Percentiles rank a stretch among this genome's conserved stretches.
phyloP scores from a whole-genome alignment of 1,284 basidiomycete genomes.

The Cerioporus squamosus region DNA sequence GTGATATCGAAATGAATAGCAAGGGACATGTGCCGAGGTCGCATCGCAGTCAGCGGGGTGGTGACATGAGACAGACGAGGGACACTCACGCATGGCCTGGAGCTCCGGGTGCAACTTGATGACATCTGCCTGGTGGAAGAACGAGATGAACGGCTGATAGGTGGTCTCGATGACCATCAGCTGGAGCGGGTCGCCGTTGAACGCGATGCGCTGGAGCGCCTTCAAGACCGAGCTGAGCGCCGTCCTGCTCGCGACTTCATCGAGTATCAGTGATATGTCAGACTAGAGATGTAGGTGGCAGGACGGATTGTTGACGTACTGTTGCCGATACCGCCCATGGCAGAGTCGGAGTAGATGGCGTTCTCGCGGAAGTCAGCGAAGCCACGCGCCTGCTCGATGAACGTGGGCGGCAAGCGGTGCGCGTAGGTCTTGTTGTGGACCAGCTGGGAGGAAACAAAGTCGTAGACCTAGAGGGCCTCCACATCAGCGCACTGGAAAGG shows the following conservation, averaged over 20 bases:
- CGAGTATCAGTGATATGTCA: background rate
- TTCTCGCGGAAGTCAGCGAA: conserved; percentile 82
- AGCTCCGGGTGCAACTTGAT: conserved; percentile 59
- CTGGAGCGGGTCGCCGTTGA: conserved; percentile 78
- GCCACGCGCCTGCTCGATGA: conserved; percentile 69
- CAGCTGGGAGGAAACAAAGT: conserved; percentile 76
- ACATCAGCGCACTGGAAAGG: background rate
- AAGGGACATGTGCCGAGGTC: background rate
- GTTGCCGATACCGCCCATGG: conserved; percentile 74
- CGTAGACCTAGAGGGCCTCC: conserved; percentile 57
- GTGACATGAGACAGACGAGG: background rate
- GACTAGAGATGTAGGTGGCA: too few species aligned
- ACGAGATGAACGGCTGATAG: conserved; percentile 89
- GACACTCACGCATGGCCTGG: conserved; percentile 60
- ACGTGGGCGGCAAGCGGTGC: conserved; percentile 69
- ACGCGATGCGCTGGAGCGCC: conserved; percentile 76
- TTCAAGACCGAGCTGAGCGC: conserved; percentile 71
- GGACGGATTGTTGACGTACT: conserved; percentile 40
- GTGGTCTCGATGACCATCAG: conserved; percentile 77
- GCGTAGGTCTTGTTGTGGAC: conserved; percentile 82
- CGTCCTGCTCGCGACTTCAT: conserved; percentile 77
- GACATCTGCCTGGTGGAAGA: conserved; percentile 79
- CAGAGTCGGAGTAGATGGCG: conserved; percentile 70
- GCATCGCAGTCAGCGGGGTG: conserved; percentile 15
- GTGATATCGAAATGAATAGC: background rate